phyloP scores from a whole-genome alignment of 129 eudicot genomes.

The Silybum marianum region DNA sequence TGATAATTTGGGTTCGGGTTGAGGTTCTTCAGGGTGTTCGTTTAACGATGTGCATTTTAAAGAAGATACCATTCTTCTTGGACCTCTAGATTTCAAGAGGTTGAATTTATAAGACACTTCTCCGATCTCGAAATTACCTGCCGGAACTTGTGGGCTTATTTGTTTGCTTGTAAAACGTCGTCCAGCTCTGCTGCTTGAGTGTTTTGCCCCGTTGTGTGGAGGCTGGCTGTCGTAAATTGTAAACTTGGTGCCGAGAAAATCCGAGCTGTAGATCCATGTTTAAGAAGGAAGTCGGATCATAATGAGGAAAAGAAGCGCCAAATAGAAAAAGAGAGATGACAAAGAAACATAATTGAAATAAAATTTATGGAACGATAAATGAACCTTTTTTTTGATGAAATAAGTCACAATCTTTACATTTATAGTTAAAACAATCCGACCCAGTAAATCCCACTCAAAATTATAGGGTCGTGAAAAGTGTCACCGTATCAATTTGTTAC shows the following conservation, averaged over 20 bases:
- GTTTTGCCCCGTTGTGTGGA: constrained; percentile 78
- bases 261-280: constrained; percentile 56
- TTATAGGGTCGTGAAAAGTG: not conserved
- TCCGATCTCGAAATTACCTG: constrained; percentile 86
- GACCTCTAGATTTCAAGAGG: constrained; percentile 94
- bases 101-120: constrained; percentile 86
- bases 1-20: constrained; percentile 22
- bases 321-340: not conserved
- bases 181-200: constrained; percentile 62
- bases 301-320: not conserved
- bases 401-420: not conserved
- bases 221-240: constrained; percentile 88
- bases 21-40: constrained; percentile 22
- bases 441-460: too few species aligned
- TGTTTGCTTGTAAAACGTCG: constrained; percentile 88
- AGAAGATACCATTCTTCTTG: constrained; percentile 88
- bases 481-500: too few species aligned
- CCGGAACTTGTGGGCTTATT: constrained; percentile 92
- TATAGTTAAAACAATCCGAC: not conserved
- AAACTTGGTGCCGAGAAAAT: constrained; percentile 93
- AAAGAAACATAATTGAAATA: not conserved
- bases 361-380: not conserved
- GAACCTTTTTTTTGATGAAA: not conserved
- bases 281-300: not conserved
- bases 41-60: constrained; percentile 45